Conservation (phyloP, 148 eudicot genomes). For the Rhododendron williamsianum region DNA sequence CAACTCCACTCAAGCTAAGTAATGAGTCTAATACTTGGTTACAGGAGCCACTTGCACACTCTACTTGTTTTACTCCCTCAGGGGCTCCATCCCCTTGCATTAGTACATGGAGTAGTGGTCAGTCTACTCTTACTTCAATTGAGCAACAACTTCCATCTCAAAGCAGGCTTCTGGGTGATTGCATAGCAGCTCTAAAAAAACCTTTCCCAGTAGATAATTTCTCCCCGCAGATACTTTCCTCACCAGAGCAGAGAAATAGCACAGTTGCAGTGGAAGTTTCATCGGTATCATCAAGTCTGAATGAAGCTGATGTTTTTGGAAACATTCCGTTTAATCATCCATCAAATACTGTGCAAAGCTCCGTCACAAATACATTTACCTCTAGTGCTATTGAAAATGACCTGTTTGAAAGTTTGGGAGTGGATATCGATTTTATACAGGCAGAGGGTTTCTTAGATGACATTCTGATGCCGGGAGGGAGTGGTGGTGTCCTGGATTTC, state of each 20-base stretch:
- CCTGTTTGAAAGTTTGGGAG: constrained; percentile 21
- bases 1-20: constrained; percentile 7
- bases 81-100: constrained; percentile 6
- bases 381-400: constrained; percentile 18
- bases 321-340: constrained; percentile 19
- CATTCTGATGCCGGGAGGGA: constrained; percentile 22
- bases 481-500: constrained; percentile 19
- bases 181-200: constrained; percentile 13
- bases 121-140: constrained; percentile 18
- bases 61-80: constrained; percentile 7
- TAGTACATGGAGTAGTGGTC: constrained; percentile 17
- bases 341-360: constrained; percentile 36
- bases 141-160: constrained; percentile 11
- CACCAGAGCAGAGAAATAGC: constrained; percentile 17
- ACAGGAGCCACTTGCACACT: neutral
- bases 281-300: constrained; percentile 10
- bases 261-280: constrained; percentile 16
- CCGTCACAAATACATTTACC: constrained; percentile 25
- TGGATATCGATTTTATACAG: constrained; percentile 21
- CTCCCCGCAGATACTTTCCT: constrained; percentile 32
- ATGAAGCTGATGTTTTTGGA: constrained; percentile 11
- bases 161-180: constrained; percentile 17
- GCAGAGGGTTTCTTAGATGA: constrained; percentile 23
- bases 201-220: constrained; percentile 25
- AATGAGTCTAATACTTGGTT: neutral